Evolutionary conservation across 768 basidiomycete genomes (phyloP), one percentile per base, ranked within the genome.

Genomic region (Chiua virens): DNA sequence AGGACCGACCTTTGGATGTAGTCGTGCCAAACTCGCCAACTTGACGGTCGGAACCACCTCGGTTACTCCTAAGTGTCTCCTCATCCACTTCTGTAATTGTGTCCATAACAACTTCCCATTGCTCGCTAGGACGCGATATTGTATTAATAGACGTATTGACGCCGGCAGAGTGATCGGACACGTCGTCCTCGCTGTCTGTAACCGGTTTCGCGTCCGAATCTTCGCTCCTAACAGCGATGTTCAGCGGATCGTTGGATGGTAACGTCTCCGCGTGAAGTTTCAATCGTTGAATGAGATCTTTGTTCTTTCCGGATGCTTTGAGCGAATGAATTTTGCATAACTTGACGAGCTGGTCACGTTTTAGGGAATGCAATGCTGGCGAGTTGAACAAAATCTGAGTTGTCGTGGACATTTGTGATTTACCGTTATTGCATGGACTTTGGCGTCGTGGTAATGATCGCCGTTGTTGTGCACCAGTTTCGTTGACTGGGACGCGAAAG

Each of bases 101-200:
- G 47, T 92, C 89, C 84, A 92, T 90, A n/a, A 91, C 81, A 52
- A 92, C 72, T 62, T 89, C 87, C 89, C 91, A 92, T 59, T 87
- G 85, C 59, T 89, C 86, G 61, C 87, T 88, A 0, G 86, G 86
- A 38, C 87, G 77, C 10, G 82, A 71, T 52, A 73, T 62, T 35
- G 66, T 49, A 55, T 41, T 18, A 54, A 15, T 42, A 0, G 54
- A 47, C 41, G 48, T 23, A 23, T 51, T 43, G n/a, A 47, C 47
- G 37, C 55, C 59, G 14, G 25, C 38, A 21, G 63, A 57, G 43
- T 68, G 28, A 28, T 47, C 63, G 4, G 71, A 65, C 22, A 54
- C 56, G 48, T 69, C 67, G 27, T 64, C 67, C 15, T 70, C 71
- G 25, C 65, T 66, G 42, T 62, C 65, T n/a, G 62, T 48, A n/a